Evolutionary conservation across 495 filamentous ascomycete species (phyloP).

Genomic region (Podospora australis): DNA sequence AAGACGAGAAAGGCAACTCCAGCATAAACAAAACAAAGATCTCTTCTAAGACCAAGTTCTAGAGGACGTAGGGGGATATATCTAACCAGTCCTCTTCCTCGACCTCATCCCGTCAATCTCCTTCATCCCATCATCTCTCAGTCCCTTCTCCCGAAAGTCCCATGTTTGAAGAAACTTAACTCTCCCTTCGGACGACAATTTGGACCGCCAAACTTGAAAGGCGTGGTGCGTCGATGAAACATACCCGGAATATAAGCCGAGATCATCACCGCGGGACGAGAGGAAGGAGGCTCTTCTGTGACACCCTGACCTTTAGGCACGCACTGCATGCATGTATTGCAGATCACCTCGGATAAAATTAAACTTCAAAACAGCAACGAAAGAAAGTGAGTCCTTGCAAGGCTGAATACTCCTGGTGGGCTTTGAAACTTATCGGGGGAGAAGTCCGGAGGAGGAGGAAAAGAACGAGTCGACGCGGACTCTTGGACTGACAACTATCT

Average conservation of each 20-base stretch:
- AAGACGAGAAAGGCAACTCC: not conserved
- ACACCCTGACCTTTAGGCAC: too few species aligned
- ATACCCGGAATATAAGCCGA: not conserved
- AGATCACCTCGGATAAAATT: too few species aligned
- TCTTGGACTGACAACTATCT: too few species aligned
- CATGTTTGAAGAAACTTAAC: not conserved
- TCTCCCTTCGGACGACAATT: not conserved
- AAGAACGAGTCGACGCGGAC: too few species aligned
- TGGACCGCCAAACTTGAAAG: not conserved
- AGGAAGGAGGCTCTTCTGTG: too few species aligned
- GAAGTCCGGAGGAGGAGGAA: too few species aligned
- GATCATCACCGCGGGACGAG: not conserved
- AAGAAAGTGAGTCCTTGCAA: too few species aligned
- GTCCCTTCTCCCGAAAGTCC: not conserved
- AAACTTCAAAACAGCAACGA: too few species aligned
- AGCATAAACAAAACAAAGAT: not conserved
- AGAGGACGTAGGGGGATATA: not conserved
- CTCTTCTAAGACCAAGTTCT: not conserved
- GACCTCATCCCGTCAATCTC: not conserved
- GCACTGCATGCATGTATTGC: too few species aligned
- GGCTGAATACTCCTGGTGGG: too few species aligned
- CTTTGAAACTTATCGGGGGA: too few species aligned
- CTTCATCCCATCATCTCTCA: not conserved
- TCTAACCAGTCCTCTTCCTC: not conserved
- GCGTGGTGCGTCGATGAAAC: conserved; percentile 1